Base-by-base conservation (phyloP, 2,329 filamentous ascomycete species). In the Thelonectria discophora region DNA sequence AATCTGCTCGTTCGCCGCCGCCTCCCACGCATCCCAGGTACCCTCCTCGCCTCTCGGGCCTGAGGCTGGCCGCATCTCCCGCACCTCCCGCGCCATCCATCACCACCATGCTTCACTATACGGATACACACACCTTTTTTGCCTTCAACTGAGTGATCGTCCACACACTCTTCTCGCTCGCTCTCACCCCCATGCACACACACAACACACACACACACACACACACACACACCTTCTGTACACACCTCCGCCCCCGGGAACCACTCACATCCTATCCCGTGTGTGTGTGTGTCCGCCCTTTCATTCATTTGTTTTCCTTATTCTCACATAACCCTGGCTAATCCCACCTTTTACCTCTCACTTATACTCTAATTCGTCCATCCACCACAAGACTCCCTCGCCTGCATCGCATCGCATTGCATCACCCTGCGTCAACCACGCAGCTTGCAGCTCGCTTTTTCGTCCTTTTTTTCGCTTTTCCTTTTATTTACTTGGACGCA, bases 331-430 rank as follows among this genome's bases (percentile, higher is more conserved):
- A 53, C 30, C 34, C 47, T 40, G 47, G 48, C 21, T 49, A 30
- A 27, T 37, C 58, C 21, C 45, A 47, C 37, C 24, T 40, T 27
- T 40, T 20, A 24, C 46, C 53, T 51, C 54, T 62, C 60, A 65
- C 65, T 65, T 69, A 65, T 60, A 67, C 56, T 50, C 58, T 61
- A 61, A 61, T 57, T 57, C 58, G 55, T 55, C 58, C 53, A 56
- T 55, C 58, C 48, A n/a, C 34, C 34, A 48, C 30, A 24, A 24
- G 10, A 49, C 48, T 49, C 24, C 37, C 24, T 27, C 58, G 17
- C 20, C 30, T 47, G 30, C 58, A 27, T 47, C 42, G 51, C 49
- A 34, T 54, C 43, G 57, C 57, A 37, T 59, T 59, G 57, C 57
- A 43, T 59, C 43, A 47, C 42, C 47, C 43, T 60, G 52, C 58